These are phyloP conservation scores for Collybiopsis luxurians DNA, from an alignment of 768 basidiomycete genomes.

Conservation along the genomic window DNA sequence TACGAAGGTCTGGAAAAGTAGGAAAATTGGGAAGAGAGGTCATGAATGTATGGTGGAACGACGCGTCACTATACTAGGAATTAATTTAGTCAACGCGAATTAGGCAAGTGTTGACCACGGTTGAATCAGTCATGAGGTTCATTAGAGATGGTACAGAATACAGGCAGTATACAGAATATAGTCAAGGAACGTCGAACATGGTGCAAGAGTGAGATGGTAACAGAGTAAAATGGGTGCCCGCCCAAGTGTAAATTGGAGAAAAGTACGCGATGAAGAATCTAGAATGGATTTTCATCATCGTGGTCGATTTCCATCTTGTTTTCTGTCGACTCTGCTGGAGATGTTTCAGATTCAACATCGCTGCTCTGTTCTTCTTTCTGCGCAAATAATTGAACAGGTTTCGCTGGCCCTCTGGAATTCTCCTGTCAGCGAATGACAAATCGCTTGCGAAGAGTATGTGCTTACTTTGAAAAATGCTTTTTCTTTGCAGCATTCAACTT, in stretches of 20 bases:
- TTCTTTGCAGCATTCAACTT: slow-evolving; percentile 90
- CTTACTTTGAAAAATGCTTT: slow-evolving; percentile 86
- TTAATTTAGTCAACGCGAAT: background rate
- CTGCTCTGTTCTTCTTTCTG: slow-evolving; percentile 42
- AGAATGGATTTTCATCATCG: slow-evolving; percentile 77
- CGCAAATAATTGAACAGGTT: slow-evolving; percentile 62
- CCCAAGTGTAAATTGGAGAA: slow-evolving; percentile 20
- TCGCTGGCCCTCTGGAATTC: slow-evolving; percentile 45
- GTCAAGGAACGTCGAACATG: slow-evolving; percentile 1
- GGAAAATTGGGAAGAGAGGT: background rate
- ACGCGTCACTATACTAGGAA: background rate
- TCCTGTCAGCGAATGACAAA: slow-evolving; percentile 7
- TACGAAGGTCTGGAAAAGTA: background rate
- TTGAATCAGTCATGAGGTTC: background rate
- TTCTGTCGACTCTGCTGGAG: slow-evolving; percentile 22
- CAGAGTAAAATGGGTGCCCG: slow-evolving; percentile 13
- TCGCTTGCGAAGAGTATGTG: slow-evolving; percentile 21
- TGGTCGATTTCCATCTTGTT: slow-evolving; percentile 32
- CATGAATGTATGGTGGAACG: background rate
- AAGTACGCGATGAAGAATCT: slow-evolving; percentile 19
- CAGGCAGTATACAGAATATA: slow-evolving; percentile 19
- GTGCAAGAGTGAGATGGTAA: background rate
- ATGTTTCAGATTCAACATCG: slow-evolving; percentile 26
- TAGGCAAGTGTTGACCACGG: background rate
- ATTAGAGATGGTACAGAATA: slow-evolving; percentile 8